Base-by-base conservation (phyloP, 441 rosid genomes). In the Pelargonium cotyledonis region DNA sequence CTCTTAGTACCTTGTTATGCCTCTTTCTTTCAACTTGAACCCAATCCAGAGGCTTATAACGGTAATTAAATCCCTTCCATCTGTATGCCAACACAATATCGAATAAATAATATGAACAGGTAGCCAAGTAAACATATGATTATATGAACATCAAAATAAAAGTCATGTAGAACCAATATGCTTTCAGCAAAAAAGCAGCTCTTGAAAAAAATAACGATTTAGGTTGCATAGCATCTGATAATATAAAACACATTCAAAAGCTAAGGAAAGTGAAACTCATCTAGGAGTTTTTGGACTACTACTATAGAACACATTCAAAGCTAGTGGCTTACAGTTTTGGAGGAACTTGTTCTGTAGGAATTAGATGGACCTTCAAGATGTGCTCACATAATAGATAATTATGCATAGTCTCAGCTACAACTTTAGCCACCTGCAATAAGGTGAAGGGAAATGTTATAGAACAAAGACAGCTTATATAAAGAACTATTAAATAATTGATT, bases 351-450 rank as follows among this genome's bases (percentile, higher is more conserved):
- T 88, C 92, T 3, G 84, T 85, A 70, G 86, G 84, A 66, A 94
- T 73, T 63, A 83, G 83, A 82, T 80, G 82, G 63, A 91, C 94
- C 79, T 91, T 93, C 82, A 94, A 75, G 70, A 91, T 80, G 76
- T 87, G 92, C 84, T 94, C 97, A 60, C 86, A 85, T 80, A 94
- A 72, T 72, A 89, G 80, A 78, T 91, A 88, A 63, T 89, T 79
- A 78, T 88, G 83, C 99, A 94, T 91, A 35, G 87, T 85, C 44
- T 88, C 95, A 23, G 96, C 97, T n/a, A 89, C 99, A 63, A 94
- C 86, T 65, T 85, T 92, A 0, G 97, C 97, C 71, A 91, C 97
- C 96, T 94, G 72, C 72, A 83, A 18, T 76, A 35, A 75, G 73
- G 26, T 29, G 23, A 57, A 68, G 58, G 15, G 4, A 7, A 46